phyloP scores from a whole-genome alignment of 108 stramenopile genomes.

The Cyclostephanos tholiformis region DNA sequence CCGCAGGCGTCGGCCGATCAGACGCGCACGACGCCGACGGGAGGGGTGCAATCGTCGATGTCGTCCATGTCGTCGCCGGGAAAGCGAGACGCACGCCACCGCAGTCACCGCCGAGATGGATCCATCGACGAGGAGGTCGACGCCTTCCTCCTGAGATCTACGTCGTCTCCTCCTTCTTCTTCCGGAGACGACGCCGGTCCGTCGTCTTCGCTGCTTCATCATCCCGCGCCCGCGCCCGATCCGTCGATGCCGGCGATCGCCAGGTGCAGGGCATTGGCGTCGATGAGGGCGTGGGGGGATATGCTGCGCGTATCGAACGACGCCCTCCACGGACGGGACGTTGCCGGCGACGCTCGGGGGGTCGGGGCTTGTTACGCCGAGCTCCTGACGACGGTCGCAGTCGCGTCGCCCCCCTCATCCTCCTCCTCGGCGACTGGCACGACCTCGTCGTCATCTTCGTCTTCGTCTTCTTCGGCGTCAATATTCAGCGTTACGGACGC shows the following conservation, averaged over 20 bases:
- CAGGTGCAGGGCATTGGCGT: constrained; percentile 43
- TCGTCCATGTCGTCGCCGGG: neutral
- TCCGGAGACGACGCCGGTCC: neutral
- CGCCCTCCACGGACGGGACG: constrained; percentile 14
- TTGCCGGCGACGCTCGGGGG: constrained; percentile 7
- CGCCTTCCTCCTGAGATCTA: neutral
- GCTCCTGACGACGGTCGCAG: neutral
- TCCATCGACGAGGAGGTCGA: neutral
- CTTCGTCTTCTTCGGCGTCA: neutral
- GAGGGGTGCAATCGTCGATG: neutral
- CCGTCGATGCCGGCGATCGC: neutral
- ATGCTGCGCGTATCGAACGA: constrained; percentile 58
- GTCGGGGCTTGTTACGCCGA: neutral
- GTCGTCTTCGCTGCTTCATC: too few species aligned
- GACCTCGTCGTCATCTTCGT: neutral
- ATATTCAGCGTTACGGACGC: neutral
- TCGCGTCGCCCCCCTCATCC: too few species aligned
- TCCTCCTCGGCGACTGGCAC: neutral
- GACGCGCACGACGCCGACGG: too few species aligned
- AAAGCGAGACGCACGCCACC: neutral
- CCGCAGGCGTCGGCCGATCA: too few species aligned
- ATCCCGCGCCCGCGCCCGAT: neutral
- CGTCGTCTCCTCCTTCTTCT: too few species aligned
- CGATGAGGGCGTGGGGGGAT: constrained; percentile 79
- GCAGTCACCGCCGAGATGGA: neutral